Percentiles rank a stretch among this genome's conserved stretches.
These are phyloP conservation scores for Saitozyma podzolica DNA, from an alignment of 768 basidiomycete genomes.

Conservation along the genomic window DNA sequence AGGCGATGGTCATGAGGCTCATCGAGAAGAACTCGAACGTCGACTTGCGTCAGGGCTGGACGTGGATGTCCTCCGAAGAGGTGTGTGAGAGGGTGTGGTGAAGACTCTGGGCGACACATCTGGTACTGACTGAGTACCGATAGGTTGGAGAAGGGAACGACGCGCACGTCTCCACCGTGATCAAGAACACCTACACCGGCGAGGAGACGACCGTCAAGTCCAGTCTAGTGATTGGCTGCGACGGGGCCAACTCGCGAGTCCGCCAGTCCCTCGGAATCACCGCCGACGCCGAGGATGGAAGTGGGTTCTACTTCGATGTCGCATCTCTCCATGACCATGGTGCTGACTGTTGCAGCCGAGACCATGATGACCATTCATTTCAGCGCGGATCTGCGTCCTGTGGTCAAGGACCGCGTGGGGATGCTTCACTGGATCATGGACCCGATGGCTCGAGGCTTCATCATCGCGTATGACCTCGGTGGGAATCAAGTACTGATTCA, in stretches of 20 bases:
- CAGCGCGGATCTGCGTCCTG: slow-evolving; percentile 10
- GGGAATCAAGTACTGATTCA: slow-evolving; percentile 18
- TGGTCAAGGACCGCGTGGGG: slow-evolving; percentile 10
- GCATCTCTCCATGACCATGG: background rate
- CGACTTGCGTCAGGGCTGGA: slow-evolving; percentile 11
- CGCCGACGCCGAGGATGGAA: slow-evolving; percentile 10
- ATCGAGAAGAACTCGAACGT: slow-evolving; percentile 7
- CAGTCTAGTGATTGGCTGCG: slow-evolving; percentile 11
- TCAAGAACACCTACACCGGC: slow-evolving; percentile 12
- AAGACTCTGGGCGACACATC: background rate
- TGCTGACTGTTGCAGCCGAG: slow-evolving; percentile 7
- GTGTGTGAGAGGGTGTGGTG: background rate
- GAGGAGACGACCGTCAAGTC: slow-evolving; percentile 6
- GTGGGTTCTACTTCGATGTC: background rate
- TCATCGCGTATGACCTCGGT: slow-evolving; percentile 15
- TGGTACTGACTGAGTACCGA: too few relatives aligned
- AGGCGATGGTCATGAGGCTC: slow-evolving; percentile 5
- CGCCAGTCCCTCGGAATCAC: slow-evolving; percentile 5
- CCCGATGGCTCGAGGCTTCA: slow-evolving; percentile 10
- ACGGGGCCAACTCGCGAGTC: slow-evolving; percentile 12
- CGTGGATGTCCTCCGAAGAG: slow-evolving; percentile 10
- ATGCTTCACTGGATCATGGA: slow-evolving; percentile 21
- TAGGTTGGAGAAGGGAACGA: background rate
- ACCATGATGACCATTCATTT: slow-evolving; percentile 17
- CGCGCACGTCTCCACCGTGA: background rate